These are phyloP conservation scores for Pythium aristosporum DNA, from an alignment of 352 stramenopile genomes.

Conservation along the genomic window DNA sequence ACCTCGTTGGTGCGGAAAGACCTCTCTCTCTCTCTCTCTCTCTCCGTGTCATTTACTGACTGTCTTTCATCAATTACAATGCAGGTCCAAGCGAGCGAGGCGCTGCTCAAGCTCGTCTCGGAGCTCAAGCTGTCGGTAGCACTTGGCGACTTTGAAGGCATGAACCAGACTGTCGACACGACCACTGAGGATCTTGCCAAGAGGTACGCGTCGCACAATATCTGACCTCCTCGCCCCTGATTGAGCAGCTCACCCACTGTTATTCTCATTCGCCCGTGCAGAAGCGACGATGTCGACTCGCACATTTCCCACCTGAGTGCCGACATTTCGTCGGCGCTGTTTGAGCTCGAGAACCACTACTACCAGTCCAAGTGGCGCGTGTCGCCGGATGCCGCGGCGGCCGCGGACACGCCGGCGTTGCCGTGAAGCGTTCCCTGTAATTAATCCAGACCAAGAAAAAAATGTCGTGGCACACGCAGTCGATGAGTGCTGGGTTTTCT, in stretches of 20 bases:
- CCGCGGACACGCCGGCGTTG: not conserved
- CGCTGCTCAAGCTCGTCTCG: slow-evolving; percentile 75
- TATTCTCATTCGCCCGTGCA: slow-evolving; percentile 17
- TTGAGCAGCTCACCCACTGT: not conserved
- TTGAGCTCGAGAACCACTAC: slow-evolving; percentile 82
- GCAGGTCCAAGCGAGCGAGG: slow-evolving; percentile 74
- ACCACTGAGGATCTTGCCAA: slow-evolving; percentile 70
- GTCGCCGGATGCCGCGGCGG: slow-evolving; percentile 19
- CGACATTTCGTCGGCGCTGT: slow-evolving; percentile 76
- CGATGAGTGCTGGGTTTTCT: not conserved
- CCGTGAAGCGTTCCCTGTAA: slow-evolving; percentile 1
- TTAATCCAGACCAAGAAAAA: too few species aligned
- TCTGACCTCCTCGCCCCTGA: not conserved
- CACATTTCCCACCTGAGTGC: slow-evolving; percentile 76
- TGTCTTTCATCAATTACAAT: not conserved
- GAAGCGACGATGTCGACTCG: slow-evolving; percentile 77
- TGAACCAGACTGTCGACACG: slow-evolving; percentile 82
- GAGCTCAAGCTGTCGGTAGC: slow-evolving; percentile 83
- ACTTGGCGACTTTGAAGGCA: slow-evolving; percentile 81
- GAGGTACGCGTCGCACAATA: slow-evolving; percentile 28
- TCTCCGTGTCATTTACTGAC: not conserved
- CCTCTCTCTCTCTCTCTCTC: not conserved
- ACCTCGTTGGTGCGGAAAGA: slow-evolving; percentile 55
- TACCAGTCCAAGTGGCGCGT: slow-evolving; percentile 83
- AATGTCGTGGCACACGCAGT: not conserved